phyloP scores from a whole-genome alignment of 2,329 filamentous ascomycete genomes.

The Microdochium bolleyi region DNA sequence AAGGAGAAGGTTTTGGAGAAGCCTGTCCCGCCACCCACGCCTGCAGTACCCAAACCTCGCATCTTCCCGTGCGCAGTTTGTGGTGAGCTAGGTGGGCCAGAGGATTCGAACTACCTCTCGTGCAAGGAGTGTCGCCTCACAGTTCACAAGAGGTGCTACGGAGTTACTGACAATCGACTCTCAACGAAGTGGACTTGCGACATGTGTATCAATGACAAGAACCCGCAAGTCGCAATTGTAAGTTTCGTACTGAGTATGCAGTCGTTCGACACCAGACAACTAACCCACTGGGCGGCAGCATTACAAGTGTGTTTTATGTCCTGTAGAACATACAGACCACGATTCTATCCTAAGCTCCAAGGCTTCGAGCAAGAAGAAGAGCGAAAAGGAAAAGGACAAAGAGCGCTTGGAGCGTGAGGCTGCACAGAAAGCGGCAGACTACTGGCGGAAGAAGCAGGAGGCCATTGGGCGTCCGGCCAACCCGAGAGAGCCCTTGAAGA shows the following conservation, averaged over 20 bases:
- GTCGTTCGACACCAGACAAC: conserved; percentile 10
- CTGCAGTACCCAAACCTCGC: conserved; percentile 72
- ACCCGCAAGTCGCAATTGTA: conserved; percentile 84
- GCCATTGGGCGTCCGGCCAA: conserved; percentile 75
- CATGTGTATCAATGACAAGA: conserved; percentile 91
- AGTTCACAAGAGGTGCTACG: conserved; percentile 89
- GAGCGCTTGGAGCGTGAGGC: conserved; percentile 81
- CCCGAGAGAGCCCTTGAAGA: conserved; percentile 85
- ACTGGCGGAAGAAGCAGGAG: conserved; percentile 75
- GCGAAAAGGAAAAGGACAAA: conserved; percentile 82
- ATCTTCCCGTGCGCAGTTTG: conserved; percentile 82
- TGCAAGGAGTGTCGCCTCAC: conserved; percentile 87
- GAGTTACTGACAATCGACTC: conserved; percentile 62
- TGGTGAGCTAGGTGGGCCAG: conserved; percentile 60
- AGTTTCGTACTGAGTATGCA: conserved; percentile 23
- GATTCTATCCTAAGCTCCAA: conserved; percentile 82
- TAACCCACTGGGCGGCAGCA: conserved; percentile 39
- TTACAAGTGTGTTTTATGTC: conserved; percentile 90
- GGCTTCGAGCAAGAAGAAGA: conserved; percentile 75
- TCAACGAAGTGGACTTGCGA: conserved; percentile 88
- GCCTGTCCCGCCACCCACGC: conserved; percentile 56
- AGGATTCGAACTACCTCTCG: conserved; percentile 59
- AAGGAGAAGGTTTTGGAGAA: conserved; percentile 45
- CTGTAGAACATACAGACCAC: conserved; percentile 70
- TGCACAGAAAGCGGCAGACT: conserved; percentile 69